phyloP scores from a whole-genome alignment of 257 asterid genomes.

The Echites panduratus region DNA sequence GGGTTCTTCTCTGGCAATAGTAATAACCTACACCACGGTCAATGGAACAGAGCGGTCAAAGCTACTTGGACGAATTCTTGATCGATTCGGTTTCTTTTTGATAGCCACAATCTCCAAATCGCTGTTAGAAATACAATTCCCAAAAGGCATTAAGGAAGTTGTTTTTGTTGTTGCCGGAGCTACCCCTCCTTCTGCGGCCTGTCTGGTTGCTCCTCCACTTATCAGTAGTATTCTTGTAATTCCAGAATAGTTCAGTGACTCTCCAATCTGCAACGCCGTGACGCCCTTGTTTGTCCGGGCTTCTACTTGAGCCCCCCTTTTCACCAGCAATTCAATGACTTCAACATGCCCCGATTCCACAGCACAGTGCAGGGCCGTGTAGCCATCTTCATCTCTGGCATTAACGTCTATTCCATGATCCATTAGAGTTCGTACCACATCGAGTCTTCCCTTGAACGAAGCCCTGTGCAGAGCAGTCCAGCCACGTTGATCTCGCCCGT shows the following conservation, averaged over 20 bases:
- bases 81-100: constrained; percentile 37
- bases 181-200: constrained; percentile 22
- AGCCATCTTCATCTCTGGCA: constrained; percentile 63
- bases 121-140: constrained; percentile 22
- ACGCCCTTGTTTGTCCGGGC: constrained; percentile 57
- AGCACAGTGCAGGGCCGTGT: constrained; percentile 65
- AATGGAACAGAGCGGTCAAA: constrained; percentile 39
- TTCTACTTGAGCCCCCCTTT: constrained; percentile 64
- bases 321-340: constrained; percentile 53
- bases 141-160: background rate
- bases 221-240: constrained; percentile 51
- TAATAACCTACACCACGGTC: constrained; percentile 31
- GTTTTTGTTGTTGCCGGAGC: constrained; percentile 17
- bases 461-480: constrained; percentile 79
- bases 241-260: constrained; percentile 50
- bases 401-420: constrained; percentile 54
- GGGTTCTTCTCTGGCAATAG: background rate
- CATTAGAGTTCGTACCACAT: constrained; percentile 40
- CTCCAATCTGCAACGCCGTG: constrained; percentile 50
- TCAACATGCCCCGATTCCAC: constrained; percentile 68
- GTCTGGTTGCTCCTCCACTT: constrained; percentile 39
- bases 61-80: constrained; percentile 41
- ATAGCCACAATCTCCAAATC: constrained; percentile 26
- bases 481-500: constrained; percentile 67
- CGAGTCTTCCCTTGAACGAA: constrained; percentile 54